Percentiles rank a stretch among this genome's conserved stretches.
Conservation (phyloP, 208 protist species). For the Lotmaria passim region DNA sequence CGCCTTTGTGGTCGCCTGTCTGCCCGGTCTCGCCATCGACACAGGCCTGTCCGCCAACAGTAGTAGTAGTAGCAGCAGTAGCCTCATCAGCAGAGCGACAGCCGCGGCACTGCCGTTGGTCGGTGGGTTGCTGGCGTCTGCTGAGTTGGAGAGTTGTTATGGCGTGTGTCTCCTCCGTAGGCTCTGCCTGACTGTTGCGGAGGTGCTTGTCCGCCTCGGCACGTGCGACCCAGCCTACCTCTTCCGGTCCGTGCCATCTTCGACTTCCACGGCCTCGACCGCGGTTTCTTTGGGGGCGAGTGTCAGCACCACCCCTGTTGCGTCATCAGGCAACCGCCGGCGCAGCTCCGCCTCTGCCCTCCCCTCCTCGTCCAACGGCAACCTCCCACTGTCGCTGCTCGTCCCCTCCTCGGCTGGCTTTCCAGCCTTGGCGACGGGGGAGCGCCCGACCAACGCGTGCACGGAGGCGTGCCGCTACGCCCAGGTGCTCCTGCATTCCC, state of each 20-base stretch:
- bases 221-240: slow-evolving; percentile 55
- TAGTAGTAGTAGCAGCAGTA: slow-evolving; percentile 12
- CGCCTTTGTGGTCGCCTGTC: slow-evolving; percentile 31
- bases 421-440: not conserved
- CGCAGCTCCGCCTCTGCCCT: slow-evolving; percentile 7
- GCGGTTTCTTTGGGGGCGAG: no score
- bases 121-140: slow-evolving; percentile 39
- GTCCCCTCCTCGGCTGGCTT: not conserved
- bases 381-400: not conserved
- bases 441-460: slow-evolving; percentile 51
- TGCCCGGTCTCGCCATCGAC: slow-evolving; percentile 26
- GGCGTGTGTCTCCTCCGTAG: slow-evolving; percentile 56
- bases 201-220: slow-evolving; percentile 61
- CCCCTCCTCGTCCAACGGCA: not conserved
- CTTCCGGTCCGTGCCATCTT: slow-evolving; percentile 16
- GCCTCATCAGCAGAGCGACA: not conserved
- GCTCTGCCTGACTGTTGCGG: slow-evolving; percentile 61
- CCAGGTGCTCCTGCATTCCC: slow-evolving; percentile 48
- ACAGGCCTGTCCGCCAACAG: slow-evolving; percentile 4
- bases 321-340: slow-evolving; percentile 2
- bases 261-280: not conserved
- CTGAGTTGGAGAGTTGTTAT: slow-evolving; percentile 43
- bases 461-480: slow-evolving; percentile 57
- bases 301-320: no score
- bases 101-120: slow-evolving; percentile 3